Evolutionary conservation across 2,329 filamentous ascomycete genomes (phyloP).

Genomic region (Fusarium sp.): DNA sequence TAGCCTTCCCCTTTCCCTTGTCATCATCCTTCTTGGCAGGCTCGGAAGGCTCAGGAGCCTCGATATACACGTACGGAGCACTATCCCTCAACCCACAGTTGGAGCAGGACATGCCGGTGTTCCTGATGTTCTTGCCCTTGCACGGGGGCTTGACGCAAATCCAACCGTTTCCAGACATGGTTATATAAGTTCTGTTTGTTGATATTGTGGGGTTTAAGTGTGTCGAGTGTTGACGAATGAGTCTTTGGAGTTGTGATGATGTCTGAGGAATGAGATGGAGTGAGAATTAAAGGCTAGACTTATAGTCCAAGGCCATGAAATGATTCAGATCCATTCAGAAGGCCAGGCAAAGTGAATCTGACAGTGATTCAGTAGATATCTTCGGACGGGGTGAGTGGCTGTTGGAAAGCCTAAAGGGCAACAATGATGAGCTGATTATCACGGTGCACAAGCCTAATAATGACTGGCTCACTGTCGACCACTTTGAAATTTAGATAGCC

Average conservation of each 20-base stretch:
- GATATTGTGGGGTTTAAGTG: neutral
- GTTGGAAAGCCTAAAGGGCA: neutral
- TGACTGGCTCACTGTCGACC: too few relatives aligned
- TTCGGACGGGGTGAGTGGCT: neutral
- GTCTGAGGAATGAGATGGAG: neutral
- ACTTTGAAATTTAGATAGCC: too few relatives aligned
- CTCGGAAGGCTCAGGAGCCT: neutral
- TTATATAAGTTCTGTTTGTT: neutral
- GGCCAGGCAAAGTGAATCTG: neutral
- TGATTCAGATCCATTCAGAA: neutral
- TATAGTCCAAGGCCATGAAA: neutral
- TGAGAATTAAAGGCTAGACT: neutral
- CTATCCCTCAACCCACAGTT: neutral
- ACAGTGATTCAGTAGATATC: neutral
- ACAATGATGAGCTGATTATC: neutral
- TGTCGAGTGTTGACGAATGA: neutral
- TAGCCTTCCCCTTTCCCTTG: conserved; percentile 1
- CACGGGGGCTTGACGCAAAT: neutral
- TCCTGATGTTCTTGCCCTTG: neutral
- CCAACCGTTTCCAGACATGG: conserved; percentile 2
- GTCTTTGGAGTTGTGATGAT: neutral
- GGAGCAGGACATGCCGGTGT: neutral
- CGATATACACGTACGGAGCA: neutral
- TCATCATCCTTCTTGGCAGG: neutral
- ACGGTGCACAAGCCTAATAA: neutral